phyloP scores from a whole-genome alignment of 2,329 filamentous ascomycete species.

The Elsinoe arachidis region DNA sequence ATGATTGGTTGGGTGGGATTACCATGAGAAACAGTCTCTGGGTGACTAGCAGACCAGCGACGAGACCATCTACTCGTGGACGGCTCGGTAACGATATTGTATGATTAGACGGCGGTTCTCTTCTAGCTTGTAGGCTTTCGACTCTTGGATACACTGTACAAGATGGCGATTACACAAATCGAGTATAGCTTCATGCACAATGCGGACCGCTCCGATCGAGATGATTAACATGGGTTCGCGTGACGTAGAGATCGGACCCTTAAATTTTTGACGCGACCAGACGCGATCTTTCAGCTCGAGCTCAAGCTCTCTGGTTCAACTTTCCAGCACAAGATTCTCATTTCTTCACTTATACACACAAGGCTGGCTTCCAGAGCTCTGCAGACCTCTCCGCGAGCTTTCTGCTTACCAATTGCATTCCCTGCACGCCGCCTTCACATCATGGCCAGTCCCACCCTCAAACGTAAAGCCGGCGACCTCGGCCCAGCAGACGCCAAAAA shows the following conservation, averaged over 20 bases:
- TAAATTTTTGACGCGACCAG: not conserved
- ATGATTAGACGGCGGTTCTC: not conserved
- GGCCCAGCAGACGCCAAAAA: slow-evolving; percentile 41
- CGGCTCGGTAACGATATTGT: not conserved
- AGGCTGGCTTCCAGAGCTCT: not conserved
- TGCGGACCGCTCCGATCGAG: not conserved
- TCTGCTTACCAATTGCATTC: not conserved
- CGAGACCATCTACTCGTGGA: not conserved
- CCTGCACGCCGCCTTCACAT: not conserved
- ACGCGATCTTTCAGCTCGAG: not conserved
- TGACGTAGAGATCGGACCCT: slow-evolving; percentile 5
- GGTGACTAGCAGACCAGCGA: slow-evolving; percentile 2
- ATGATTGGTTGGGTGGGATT: not conserved
- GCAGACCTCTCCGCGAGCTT: not conserved
- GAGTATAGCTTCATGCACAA: not conserved
- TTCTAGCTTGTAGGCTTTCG: too few species aligned
- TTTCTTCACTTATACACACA: not conserved
- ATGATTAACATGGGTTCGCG: slow-evolving; percentile 7
- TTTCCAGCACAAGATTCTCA: not conserved
- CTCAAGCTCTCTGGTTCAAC: not conserved
- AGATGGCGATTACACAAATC: not conserved
- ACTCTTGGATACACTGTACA: too few species aligned
- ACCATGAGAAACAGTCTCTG: slow-evolving; percentile 6
- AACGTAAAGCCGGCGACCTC: slow-evolving; percentile 41
- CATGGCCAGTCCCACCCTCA: slow-evolving; percentile 30